A percentile compares a stretch with the other conserved stretches of the same genome.
These are phyloP conservation scores for Globisporangium polare DNA, from an alignment of 352 stramenopile genomes.

Conservation along the genomic window DNA sequence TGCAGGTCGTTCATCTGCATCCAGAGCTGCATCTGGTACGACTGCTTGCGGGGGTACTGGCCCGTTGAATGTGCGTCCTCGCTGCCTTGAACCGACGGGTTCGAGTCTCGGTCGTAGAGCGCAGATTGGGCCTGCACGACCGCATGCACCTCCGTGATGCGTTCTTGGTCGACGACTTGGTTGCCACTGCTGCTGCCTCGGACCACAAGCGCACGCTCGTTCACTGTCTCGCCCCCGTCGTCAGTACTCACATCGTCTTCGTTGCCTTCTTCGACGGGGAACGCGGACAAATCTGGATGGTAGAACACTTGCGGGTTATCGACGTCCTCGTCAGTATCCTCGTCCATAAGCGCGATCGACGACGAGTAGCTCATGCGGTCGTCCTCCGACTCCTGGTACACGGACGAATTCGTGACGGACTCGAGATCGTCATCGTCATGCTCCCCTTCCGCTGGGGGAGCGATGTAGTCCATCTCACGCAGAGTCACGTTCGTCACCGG, in stretches of 20 bases:
- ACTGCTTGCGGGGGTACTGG: conserved; percentile 24
- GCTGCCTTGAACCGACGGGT: background rate
- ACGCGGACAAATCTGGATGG: conserved; percentile 12
- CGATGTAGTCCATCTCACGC: conserved; percentile 44
- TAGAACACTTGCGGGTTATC: conserved; percentile 14
- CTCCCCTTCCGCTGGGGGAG: conserved; percentile 13
- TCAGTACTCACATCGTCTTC: conserved; percentile 27
- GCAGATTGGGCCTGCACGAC: conserved; percentile 9
- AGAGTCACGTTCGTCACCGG: conserved; percentile 34
- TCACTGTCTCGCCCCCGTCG: background rate
- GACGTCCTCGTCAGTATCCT: conserved; percentile 29
- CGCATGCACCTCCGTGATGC: conserved; percentile 15
- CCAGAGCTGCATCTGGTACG: conserved; percentile 66
- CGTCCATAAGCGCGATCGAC: conserved; percentile 55
- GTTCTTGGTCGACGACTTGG: background rate
- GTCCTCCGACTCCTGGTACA: conserved; percentile 25
- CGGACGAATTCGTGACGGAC: conserved; percentile 26
- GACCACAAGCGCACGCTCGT: background rate
- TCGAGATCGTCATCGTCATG: conserved; percentile 21
- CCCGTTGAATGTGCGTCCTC: conserved; percentile 2
- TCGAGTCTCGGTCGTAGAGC: conserved; percentile 8
- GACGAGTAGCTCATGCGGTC: conserved; percentile 38
- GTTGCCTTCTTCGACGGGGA: conserved; percentile 21
- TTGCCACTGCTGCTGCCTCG: background rate
- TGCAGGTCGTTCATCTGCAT: conserved; percentile 74